Evolutionary conservation across 2,329 filamentous ascomycete species (phyloP), one percentile per base, ranked within the genome.

Genomic region (Aureobasidium namibiae): DNA sequence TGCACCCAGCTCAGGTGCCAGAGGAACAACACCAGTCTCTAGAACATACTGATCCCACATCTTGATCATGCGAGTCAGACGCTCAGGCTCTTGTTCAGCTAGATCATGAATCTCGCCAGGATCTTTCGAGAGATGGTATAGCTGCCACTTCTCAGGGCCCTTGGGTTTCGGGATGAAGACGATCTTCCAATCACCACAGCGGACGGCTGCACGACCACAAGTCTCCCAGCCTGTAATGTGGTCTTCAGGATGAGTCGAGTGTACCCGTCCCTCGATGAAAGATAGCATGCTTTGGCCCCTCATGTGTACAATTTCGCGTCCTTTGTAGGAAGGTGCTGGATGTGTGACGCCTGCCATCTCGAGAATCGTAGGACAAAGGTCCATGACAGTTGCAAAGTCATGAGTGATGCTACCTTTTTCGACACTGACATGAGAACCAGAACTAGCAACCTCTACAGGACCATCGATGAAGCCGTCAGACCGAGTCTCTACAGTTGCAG

Each of bases 21-120:
- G 69, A 26, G 82, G 81, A n/a, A 84, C 74, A 1, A 85, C 81
- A 2, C 82, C 82, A 0, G 79, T 82, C 66, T 86, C 82, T 10
- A 82, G 69, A 11, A 81, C 78, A 69, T 83, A 83, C 61, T 78
- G 74, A 62, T 84, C 78, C 80, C 82, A 84, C 21, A 79, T 71
- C 64, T 77, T 75, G 6, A 83, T 67, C 65, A 84, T 69, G 60
- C 76, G 71, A 60, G 76, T 65, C 41, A 84, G 61, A 5, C 74
- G 70, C 49, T 79, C 76, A 16, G 69, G 70, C 31, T 74, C 67
- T 44, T 67, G 62, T 24, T 72, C 72, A 0, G 70, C 68, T 9
- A 73, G 57, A 60, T 73, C 71, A 33, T 70, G 61, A 16, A 72
- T 71, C 67, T 84, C 79, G 4, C 80, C 80, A 0, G 78, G 78